A percentile compares a stretch with the other conserved stretches of the same genome.
These are phyloP conservation scores for Skeletonema potamos DNA, from an alignment of 108 stramenopile species.

Conservation along the genomic window DNA sequence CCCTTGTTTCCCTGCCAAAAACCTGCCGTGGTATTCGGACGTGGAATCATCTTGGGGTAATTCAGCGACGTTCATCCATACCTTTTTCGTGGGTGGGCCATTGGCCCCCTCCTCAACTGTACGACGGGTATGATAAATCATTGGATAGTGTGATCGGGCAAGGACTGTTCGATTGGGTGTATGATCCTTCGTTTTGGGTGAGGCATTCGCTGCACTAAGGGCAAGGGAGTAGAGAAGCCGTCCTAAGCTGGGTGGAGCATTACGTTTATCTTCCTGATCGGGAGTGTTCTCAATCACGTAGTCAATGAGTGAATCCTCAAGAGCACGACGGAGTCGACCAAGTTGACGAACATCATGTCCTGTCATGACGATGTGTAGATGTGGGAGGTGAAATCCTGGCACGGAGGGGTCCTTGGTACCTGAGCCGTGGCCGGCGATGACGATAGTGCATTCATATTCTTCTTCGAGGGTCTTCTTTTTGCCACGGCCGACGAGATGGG, in stretches of 20 bases:
- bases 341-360: conserved; percentile 30
- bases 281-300: conserved; percentile 15
- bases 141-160: conserved; percentile 18
- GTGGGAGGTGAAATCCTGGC: conserved; percentile 24
- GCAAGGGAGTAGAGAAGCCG: conserved; percentile 32
- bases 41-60: conserved; percentile 33
- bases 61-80: conserved; percentile 47
- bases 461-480: conserved; percentile 28
- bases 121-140: conserved; percentile 3
- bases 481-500: conserved; percentile 22
- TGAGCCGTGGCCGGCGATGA: conserved; percentile 32
- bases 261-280: neutral
- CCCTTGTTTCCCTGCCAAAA: conserved; percentile 29
- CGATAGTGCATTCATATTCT: conserved; percentile 40
- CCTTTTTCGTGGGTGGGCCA: conserved; percentile 18
- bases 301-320: conserved; percentile 23
- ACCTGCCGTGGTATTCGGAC: conserved; percentile 30
- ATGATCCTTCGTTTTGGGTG: conserved; percentile 35
- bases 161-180: conserved; percentile 26
- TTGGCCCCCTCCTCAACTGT: neutral
- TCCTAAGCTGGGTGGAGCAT: conserved; percentile 31
- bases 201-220: conserved; percentile 18
- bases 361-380: conserved; percentile 28
- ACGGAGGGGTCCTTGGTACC: conserved; percentile 17
- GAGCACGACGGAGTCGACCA: conserved; percentile 21